These are phyloP conservation scores for Lepraria neglecta DNA, from an alignment of 495 filamentous ascomycete species.

Conservation along the genomic window DNA sequence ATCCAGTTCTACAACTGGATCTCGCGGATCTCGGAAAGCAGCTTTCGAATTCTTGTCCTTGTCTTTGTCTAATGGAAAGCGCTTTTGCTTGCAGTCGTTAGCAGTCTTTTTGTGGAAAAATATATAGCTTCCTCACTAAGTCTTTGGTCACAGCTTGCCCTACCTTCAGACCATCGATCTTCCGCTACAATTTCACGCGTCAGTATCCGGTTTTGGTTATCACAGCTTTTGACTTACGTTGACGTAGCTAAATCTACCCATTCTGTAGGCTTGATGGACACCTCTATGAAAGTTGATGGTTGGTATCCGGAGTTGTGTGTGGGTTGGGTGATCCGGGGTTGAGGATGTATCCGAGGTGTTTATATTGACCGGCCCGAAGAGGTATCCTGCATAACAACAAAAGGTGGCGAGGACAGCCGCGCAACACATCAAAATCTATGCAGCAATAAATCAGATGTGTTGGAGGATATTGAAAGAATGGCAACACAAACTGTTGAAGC, in stretches of 20 bases:
- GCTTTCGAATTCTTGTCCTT: constrained; percentile 32
- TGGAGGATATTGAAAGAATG: background rate
- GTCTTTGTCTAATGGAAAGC: constrained; percentile 34
- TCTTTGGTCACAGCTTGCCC: constrained; percentile 42
- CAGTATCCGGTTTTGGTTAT: background rate
- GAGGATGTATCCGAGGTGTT: background rate
- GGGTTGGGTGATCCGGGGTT: background rate
- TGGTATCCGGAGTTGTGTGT: background rate
- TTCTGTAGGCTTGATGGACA: constrained; percentile 15
- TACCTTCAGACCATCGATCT: constrained; percentile 40
- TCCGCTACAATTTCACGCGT: constrained; percentile 32
- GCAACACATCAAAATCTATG: background rate
- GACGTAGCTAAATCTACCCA: constrained; percentile 40
- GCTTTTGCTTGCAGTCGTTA: constrained; percentile 33
- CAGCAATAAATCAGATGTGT: constrained; percentile 3
- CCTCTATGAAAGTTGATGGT: background rate
- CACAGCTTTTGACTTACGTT: constrained; percentile 29
- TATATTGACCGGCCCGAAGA: background rate
- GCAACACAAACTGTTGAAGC: background rate
- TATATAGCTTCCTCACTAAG: constrained; percentile 33
- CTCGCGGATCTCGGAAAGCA: constrained; percentile 37
- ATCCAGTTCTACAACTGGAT: constrained; percentile 44
- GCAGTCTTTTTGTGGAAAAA: constrained; percentile 9
- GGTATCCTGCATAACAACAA: constrained; percentile 5
- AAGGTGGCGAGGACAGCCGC: constrained; percentile 6